Evolutionary conservation across 768 basidiomycete genomes (phyloP).

Genomic region (Hygrophorus pudorinus): DNA sequence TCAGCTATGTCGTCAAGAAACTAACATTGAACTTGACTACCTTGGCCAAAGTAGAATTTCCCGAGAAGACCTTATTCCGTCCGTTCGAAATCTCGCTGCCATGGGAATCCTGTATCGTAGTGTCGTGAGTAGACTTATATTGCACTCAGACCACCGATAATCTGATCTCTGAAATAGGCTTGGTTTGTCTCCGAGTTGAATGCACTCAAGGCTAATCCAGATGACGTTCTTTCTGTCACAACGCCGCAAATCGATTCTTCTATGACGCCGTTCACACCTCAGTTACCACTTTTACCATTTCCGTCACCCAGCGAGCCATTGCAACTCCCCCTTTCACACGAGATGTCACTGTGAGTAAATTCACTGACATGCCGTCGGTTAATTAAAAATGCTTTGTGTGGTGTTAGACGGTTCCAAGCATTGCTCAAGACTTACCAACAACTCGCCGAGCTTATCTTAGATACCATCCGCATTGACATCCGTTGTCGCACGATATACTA

Average conservation of each 20-base stretch:
- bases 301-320: conserved; percentile 37
- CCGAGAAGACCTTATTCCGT: conserved; percentile 59
- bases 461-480: conserved; percentile 81
- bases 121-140: conserved; percentile 46
- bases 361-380: background rate
- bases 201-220: conserved; percentile 51
- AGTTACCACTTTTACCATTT: conserved; percentile 31
- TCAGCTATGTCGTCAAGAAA: conserved; percentile 68
- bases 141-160: conserved; percentile 2
- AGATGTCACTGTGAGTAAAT: conserved; percentile 78
- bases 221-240: conserved; percentile 43
- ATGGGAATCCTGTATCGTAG: conserved; percentile 78
- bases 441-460: conserved; percentile 75
- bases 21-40: conserved; percentile 63
- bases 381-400: conserved; percentile 3
- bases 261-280: conserved; percentile 36
- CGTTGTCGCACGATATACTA: conserved; percentile 79
- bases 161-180: conserved; percentile 34
- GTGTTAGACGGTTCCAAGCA: conserved; percentile 77
- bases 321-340: conserved; percentile 68
- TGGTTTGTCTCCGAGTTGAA: conserved; percentile 79
- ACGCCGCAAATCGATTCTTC: conserved; percentile 40
- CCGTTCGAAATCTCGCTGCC: conserved; percentile 61
- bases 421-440: conserved; percentile 87
- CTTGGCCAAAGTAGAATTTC: conserved; percentile 44